A percentile compares a stretch with the other conserved stretches of the same genome.
Evolutionary conservation across 192 early-diverging fungal species (phyloP).

Genomic region (Podila epicladia): DNA sequence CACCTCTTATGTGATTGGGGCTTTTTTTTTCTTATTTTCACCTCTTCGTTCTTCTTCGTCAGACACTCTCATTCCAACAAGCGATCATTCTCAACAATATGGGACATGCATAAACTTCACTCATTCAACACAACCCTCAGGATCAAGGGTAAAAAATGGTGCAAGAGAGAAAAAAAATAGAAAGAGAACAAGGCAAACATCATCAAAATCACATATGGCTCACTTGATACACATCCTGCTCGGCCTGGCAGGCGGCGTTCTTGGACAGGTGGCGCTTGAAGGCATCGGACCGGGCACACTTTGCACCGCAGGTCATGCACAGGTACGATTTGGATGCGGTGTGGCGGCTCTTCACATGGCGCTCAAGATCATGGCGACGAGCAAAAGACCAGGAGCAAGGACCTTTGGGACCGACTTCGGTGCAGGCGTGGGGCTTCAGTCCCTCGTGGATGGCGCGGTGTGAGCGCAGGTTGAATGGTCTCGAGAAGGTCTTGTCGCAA

Average conservation of each 20-base stretch:
- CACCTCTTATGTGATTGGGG: no score
- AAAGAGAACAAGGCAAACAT: constrained; percentile 23
- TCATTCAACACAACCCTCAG: no score
- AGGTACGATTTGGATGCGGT: constrained; percentile 2
- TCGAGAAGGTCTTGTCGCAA: constrained; percentile 66
- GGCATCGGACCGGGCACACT: constrained; percentile 31
- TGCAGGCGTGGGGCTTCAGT: constrained; percentile 67
- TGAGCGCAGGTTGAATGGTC: constrained; percentile 78
- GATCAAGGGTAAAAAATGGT: neutral
- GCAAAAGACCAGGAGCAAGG: constrained; percentile 78
- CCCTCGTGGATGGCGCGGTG: constrained; percentile 71
- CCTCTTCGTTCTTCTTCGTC: no score
- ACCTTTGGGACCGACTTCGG: constrained; percentile 14
- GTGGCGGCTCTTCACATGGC: constrained; percentile 60
- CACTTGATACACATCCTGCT: constrained; percentile 44
- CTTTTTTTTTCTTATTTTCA: no score
- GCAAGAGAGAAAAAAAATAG: constrained; percentile 5
- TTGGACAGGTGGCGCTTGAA: constrained; percentile 34
- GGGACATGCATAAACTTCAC: no score
- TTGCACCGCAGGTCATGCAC: constrained; percentile 36
- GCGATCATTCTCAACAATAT: no score
- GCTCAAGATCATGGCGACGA: constrained; percentile 88
- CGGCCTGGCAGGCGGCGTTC: constrained; percentile 19
- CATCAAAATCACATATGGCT: constrained; percentile 50
- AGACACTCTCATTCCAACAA: no score